A percentile compares a stretch with the other conserved stretches of the same genome.
phyloP scores from a whole-genome alignment of 176 grass and related monocot species.

The Urochloa ruziziensis region DNA sequence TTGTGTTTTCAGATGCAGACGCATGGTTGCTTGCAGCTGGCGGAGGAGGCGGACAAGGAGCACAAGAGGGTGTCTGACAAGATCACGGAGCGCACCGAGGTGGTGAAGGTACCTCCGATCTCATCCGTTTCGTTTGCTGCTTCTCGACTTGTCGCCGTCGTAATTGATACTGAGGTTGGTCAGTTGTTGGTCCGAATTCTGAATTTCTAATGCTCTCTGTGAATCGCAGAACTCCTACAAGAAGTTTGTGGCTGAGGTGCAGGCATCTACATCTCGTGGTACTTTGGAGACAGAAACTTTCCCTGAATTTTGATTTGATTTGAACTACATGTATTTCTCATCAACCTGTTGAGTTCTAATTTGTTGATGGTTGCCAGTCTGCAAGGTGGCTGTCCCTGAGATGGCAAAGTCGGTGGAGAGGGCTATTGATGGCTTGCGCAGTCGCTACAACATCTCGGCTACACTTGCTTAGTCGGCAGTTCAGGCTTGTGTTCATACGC shows the following conservation, averaged over 20 bases:
- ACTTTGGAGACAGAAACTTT: background rate
- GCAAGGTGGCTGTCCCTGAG: conserved; percentile 51
- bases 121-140: background rate
- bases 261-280: conserved; percentile 62
- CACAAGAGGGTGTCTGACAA: conserved; percentile 46
- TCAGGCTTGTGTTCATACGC: background rate
- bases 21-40: conserved; percentile 49
- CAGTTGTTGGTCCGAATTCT: background rate
- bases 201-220: conserved; percentile 12
- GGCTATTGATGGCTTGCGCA: conserved; percentile 51
- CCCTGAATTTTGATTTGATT: conserved; percentile 20
- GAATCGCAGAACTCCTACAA: conserved; percentile 50
- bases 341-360: background rate
- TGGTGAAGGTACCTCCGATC: conserved; percentile 34
- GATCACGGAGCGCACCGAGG: conserved; percentile 33
- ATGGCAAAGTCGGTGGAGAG: conserved; percentile 32
- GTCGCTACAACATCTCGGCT: conserved; percentile 49
- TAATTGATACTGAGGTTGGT: background rate
- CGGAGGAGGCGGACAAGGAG: conserved; percentile 50
- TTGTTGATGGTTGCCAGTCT: conserved; percentile 14
- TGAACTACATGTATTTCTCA: background rate
- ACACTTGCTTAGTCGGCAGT: conserved; percentile 11
- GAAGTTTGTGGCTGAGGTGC: conserved; percentile 49
- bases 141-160: background rate
- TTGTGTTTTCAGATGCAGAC: conserved; percentile 46